These are phyloP conservation scores for Somion occarium DNA, from an alignment of 1,284 basidiomycete genomes.

Conservation along the genomic window DNA sequence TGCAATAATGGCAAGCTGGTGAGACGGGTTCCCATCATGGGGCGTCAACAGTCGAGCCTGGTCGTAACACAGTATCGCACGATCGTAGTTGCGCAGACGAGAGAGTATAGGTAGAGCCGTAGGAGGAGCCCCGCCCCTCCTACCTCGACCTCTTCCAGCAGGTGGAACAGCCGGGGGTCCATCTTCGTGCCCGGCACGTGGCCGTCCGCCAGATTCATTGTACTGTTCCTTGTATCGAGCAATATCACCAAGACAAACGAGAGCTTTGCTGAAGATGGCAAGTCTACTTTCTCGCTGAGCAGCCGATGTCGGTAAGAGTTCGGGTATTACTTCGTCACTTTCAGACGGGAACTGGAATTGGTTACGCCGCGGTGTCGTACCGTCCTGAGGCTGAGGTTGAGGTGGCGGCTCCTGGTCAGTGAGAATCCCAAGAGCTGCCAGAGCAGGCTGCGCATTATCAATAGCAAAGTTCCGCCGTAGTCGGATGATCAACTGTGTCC, in stretches of 20 bases:
- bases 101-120: constrained; percentile 30
- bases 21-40: constrained; percentile 82
- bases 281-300: constrained; percentile 60
- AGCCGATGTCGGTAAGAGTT: constrained; percentile 36
- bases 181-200: constrained; percentile 63
- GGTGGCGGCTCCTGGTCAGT: constrained; percentile 23
- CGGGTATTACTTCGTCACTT: constrained; percentile 28
- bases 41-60: constrained; percentile 81
- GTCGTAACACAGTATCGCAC: constrained; percentile 79
- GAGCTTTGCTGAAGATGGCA: constrained; percentile 77
- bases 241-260: constrained; percentile 92
- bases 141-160: constrained; percentile 39
- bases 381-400: constrained; percentile 1
- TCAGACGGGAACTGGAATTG: constrained; percentile 56
- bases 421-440: constrained; percentile 55
- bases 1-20: constrained; percentile 92
- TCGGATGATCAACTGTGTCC: constrained; percentile 71
- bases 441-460: constrained; percentile 49
- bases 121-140: constrained; percentile 35
- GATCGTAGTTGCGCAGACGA: constrained; percentile 65
- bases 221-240: constrained; percentile 92
- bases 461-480: constrained; percentile 67
- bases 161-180: constrained; percentile 31
- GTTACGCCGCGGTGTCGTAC: constrained; percentile 32
- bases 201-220: constrained; percentile 63